phyloP scores from a whole-genome alignment of 495 filamentous ascomycete genomes.

The Aspergillus bertholletiae region DNA sequence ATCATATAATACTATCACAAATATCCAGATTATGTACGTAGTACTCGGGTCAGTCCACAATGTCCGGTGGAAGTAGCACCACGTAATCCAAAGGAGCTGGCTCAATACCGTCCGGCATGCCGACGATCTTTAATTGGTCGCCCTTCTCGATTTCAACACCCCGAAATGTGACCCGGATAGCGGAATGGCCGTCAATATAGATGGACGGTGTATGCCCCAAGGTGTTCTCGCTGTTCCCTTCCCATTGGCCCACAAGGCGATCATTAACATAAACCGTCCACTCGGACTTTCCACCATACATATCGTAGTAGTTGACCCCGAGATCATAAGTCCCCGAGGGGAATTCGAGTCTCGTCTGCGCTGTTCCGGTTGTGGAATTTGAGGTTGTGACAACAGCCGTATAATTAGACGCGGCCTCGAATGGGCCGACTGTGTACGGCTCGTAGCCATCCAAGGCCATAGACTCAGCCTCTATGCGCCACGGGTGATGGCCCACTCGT shows the following conservation, averaged over 20 bases:
- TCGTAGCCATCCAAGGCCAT: constrained; percentile 57
- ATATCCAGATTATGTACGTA: no score
- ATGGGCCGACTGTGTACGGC: constrained; percentile 45
- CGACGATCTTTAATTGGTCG: constrained; percentile 56
- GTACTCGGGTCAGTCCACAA: constrained; percentile 54
- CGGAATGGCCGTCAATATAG: constrained; percentile 61
- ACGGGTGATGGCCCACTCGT: constrained; percentile 56
- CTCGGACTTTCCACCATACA: constrained; percentile 49
- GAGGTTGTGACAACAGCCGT: constrained; percentile 46
- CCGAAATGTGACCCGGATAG: constrained; percentile 56
- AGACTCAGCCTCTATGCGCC: constrained; percentile 61
- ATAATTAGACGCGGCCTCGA: constrained; percentile 50
- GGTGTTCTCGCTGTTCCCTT: constrained; percentile 51
- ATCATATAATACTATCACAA: no score
- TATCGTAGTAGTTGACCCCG: constrained; percentile 64
- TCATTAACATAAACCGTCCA: constrained; percentile 54
- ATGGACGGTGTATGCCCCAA: constrained; percentile 54
- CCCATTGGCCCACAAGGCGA: constrained; percentile 50
- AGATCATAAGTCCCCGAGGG: constrained; percentile 56
- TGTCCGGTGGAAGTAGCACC: constrained; percentile 53
- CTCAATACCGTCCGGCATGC: constrained; percentile 56
- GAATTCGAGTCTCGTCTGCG: constrained; percentile 40
- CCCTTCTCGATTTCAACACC: constrained; percentile 49
- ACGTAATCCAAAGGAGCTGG: constrained; percentile 66
- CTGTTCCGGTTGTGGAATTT: constrained; percentile 49